Percentiles rank a stretch among this genome's conserved stretches.
These are phyloP conservation scores for Penicillium fuscoglaucum DNA, from an alignment of 2,329 filamentous ascomycete genomes.

Conservation along the genomic window DNA sequence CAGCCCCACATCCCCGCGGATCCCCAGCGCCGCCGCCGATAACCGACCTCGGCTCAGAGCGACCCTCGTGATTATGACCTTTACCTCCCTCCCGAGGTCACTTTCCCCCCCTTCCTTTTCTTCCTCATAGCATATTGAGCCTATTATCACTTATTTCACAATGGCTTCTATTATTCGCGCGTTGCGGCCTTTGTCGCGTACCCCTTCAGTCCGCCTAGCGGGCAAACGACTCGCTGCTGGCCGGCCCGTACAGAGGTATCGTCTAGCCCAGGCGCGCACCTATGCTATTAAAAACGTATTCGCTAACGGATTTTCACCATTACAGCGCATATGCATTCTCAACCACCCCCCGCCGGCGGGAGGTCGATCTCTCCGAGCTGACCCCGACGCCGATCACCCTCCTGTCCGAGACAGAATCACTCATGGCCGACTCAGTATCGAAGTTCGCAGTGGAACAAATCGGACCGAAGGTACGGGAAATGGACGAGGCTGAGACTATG, in stretches of 20 bases:
- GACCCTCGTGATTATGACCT: constrained; percentile 22
- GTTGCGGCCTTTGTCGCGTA: constrained; percentile 48
- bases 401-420: constrained; percentile 81
- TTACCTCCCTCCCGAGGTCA: background rate
- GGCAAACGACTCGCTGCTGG: constrained; percentile 40
- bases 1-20: constrained; percentile 25
- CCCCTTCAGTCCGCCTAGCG: constrained; percentile 41
- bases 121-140: constrained; percentile 3
- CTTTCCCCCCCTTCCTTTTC: constrained; percentile 2
- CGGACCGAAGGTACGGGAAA: constrained; percentile 86
- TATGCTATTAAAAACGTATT: background rate
- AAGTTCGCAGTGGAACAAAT: constrained; percentile 90
- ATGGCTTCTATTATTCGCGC: constrained; percentile 53
- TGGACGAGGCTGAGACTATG: constrained; percentile 97
- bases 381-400: constrained; percentile 91
- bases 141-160: constrained; percentile 16
- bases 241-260: constrained; percentile 46
- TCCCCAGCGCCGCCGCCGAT: constrained; percentile 26
- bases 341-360: constrained; percentile 57
- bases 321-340: constrained; percentile 58
- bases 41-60: constrained; percentile 22
- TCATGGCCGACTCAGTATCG: constrained; percentile 86
- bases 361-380: constrained; percentile 69
- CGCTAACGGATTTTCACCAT: background rate
- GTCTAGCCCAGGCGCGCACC: background rate